Conservation (phyloP, 2,329 filamentous ascomycete species). For the Talaromyces sp. region DNA sequence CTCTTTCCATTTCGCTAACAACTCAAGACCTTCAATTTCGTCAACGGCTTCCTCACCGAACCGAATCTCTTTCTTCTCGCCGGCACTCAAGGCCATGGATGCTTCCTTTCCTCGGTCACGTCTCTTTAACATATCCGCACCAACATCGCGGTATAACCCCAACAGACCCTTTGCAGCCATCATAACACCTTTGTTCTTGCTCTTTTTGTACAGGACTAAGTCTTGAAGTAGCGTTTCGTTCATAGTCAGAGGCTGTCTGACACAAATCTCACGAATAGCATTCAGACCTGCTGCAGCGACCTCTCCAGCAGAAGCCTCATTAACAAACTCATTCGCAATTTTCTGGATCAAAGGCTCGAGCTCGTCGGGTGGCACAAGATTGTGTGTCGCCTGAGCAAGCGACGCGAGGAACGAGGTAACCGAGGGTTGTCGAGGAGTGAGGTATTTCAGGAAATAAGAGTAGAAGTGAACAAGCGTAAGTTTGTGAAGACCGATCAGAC, state of each 20-base stretch:
- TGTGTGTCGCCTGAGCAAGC: conserved; percentile 86
- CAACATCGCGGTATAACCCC: conserved; percentile 86
- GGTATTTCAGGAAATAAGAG: conserved; percentile 91
- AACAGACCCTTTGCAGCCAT: conserved; percentile 95
- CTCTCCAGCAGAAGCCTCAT: conserved; percentile 85
- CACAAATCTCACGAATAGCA: conserved; percentile 90
- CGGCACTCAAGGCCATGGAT: conserved; percentile 72
- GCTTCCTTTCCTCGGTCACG: conserved; percentile 89
- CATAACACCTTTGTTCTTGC: conserved; percentile 98
- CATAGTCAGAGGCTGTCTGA: conserved; percentile 92
- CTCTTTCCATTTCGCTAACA: conserved; percentile 90
- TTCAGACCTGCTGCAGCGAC: conserved; percentile 91
- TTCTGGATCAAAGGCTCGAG: conserved; percentile 88
- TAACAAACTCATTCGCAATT: conserved; percentile 98
- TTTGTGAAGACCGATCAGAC: conserved; percentile 89
- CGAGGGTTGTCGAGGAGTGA: conserved; percentile 81
- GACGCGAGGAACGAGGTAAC: conserved; percentile 93
- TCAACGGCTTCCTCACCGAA: conserved; percentile 80
- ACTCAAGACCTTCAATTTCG: conserved; percentile 84
- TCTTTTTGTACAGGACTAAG: conserved; percentile 91
- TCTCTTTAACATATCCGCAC: conserved; percentile 82
- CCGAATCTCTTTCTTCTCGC: conserved; percentile 69
- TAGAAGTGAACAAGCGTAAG: conserved; percentile 86
- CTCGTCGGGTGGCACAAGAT: conserved; percentile 85
- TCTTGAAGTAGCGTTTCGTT: conserved; percentile 93